Percentiles rank a stretch among this genome's conserved stretches.
Conservation (phyloP, 2,329 filamentous ascomycete genomes). For the Fragosphaeria purpurea region DNA sequence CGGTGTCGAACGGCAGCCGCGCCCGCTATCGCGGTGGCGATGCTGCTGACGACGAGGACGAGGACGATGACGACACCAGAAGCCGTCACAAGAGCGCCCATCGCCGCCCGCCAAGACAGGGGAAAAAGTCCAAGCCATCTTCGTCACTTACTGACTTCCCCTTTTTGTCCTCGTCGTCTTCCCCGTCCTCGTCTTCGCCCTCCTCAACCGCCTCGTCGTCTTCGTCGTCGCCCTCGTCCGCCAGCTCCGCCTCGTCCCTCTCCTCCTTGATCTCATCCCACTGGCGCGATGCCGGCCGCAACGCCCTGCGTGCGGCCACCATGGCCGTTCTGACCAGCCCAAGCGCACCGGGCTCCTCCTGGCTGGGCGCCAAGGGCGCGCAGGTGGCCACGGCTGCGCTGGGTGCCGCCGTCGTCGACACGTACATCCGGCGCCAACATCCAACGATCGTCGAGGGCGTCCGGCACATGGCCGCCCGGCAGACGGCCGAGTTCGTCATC, state of each 20-base stretch:
- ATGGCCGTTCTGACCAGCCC: conserved; percentile 15
- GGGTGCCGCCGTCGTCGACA: conserved; percentile 19
- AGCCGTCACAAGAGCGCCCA: too few relatives aligned
- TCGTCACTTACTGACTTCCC: too few relatives aligned
- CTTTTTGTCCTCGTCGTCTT: too few relatives aligned
- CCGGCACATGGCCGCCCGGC: conserved; percentile 18
- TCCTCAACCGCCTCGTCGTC: too few relatives aligned
- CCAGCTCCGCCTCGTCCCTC: background rate
- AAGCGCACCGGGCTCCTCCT: conserved; percentile 12
- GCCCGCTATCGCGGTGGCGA: too few relatives aligned
- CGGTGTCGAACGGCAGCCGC: too few relatives aligned
- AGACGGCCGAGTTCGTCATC: conserved; percentile 17
- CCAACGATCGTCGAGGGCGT: conserved; percentile 16
- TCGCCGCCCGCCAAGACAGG: too few relatives aligned
- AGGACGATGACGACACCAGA: too few relatives aligned
- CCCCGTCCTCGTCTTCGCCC: too few relatives aligned
- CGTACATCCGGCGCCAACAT: conserved; percentile 14
- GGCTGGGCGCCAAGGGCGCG: conserved; percentile 17
- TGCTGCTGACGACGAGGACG: too few relatives aligned
- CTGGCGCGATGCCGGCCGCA: conserved; percentile 14
- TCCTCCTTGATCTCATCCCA: background rate
- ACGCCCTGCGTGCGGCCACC: conserved; percentile 17
- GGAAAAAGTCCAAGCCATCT: too few relatives aligned
- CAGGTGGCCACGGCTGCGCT: conserved; percentile 19
- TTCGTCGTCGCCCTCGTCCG: background rate